Conservation (phyloP, 257 asterid genomes). For the Rubia yunnanensis region DNA sequence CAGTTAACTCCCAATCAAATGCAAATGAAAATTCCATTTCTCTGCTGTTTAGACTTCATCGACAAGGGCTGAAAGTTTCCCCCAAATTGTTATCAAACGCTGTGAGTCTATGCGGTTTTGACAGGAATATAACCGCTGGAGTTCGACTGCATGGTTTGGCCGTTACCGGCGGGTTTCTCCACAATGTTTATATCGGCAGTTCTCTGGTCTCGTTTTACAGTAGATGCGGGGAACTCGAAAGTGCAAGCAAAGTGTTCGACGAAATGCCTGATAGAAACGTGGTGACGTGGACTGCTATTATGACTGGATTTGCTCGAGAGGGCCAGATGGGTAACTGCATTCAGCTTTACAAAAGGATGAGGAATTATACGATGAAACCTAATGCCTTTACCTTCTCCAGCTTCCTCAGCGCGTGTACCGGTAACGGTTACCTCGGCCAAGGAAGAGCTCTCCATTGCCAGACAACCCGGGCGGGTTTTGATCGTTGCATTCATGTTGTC, state of each 20-base stretch:
- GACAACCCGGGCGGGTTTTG: constrained; percentile 18
- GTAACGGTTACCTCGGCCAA: constrained; percentile 26
- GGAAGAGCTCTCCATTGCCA: constrained; percentile 30
- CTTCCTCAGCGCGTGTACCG: constrained; percentile 24
- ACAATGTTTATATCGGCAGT: constrained; percentile 27
- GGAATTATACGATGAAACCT: constrained; percentile 11
- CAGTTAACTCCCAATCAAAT: neutral
- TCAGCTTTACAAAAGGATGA: constrained; percentile 22
- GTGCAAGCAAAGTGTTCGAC: constrained; percentile 23
- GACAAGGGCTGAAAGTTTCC: constrained; percentile 13
- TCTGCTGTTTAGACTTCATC: constrained; percentile 19
- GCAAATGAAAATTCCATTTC: constrained; percentile 12
- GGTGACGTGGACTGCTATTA: constrained; percentile 34
- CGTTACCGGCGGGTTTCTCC: constrained; percentile 16
- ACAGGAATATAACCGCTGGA: constrained; percentile 17
- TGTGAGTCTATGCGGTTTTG: constrained; percentile 21
- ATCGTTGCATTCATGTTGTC: constrained; percentile 9
- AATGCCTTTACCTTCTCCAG: constrained; percentile 23
- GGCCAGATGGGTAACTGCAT: constrained; percentile 18
- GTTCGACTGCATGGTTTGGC: constrained; percentile 28
- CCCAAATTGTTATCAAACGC: constrained; percentile 22
- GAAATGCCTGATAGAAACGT: constrained; percentile 27
- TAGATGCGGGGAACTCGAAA: constrained; percentile 8
- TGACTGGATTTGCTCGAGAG: constrained; percentile 26
- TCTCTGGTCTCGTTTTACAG: constrained; percentile 23